Evolutionary conservation across 2,329 filamentous ascomycete genomes (phyloP).

Genomic region (Leptosphaerulina australis): DNA sequence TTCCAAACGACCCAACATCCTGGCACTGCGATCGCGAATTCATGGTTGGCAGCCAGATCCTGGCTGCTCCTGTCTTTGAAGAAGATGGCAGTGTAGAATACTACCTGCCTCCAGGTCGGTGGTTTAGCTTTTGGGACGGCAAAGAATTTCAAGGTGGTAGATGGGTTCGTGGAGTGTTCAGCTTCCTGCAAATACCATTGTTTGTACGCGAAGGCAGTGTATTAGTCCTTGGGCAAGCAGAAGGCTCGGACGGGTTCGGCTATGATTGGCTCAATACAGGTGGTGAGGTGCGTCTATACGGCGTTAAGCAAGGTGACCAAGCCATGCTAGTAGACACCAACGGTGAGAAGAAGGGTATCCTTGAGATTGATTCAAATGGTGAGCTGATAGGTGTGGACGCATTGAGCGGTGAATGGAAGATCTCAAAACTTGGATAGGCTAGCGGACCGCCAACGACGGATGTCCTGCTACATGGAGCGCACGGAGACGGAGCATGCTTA

Average conservation of each 20-base stretch:
- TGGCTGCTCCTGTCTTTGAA: constrained; percentile 69
- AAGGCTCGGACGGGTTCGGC: constrained; percentile 47
- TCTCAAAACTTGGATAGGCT: constrained; percentile 35
- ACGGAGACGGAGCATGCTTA: constrained; percentile 6
- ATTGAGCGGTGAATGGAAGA: constrained; percentile 46
- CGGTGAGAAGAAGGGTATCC: constrained; percentile 37
- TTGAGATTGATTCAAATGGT: constrained; percentile 39
- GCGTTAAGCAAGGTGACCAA: constrained; percentile 43
- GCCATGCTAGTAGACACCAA: constrained; percentile 45
- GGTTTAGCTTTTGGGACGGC: constrained; percentile 58
- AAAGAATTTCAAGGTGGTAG: constrained; percentile 50
- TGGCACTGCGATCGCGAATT: constrained; percentile 74
- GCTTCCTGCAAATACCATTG: constrained; percentile 50
- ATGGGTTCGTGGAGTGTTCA: constrained; percentile 53
- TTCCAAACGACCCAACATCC: constrained; percentile 70
- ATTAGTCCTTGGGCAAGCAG: constrained; percentile 48
- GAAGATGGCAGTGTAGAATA: constrained; percentile 69
- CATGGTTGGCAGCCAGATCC: constrained; percentile 70
- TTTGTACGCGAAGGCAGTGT: constrained; percentile 51
- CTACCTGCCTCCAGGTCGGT: constrained; percentile 63
- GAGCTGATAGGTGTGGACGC: constrained; percentile 38
- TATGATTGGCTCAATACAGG: constrained; percentile 52
- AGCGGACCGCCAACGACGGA: constrained; percentile 4
- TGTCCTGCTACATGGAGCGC: constrained; percentile 4
- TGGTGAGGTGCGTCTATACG: constrained; percentile 49